These are phyloP conservation scores for Ophiostoma tasmaniense DNA, from an alignment of 2,329 filamentous ascomycete genomes.

Conservation along the genomic window DNA sequence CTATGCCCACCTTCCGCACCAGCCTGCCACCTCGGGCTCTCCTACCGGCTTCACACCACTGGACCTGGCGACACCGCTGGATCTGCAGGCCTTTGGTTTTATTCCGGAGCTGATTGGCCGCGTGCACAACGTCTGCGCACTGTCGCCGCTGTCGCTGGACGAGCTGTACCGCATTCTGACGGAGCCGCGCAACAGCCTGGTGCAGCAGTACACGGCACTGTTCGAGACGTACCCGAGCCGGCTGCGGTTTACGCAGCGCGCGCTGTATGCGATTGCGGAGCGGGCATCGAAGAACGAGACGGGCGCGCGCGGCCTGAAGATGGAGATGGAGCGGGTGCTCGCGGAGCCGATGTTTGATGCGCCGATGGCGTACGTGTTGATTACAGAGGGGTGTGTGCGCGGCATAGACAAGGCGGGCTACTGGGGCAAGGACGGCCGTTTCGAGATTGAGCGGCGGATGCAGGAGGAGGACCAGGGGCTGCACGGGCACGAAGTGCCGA, in stretches of 20 bases:
- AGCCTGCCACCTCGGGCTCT: conserved; percentile 25
- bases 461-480: conserved; percentile 49
- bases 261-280: conserved; percentile 72
- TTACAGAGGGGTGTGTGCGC: conserved; percentile 60
- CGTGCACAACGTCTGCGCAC: conserved; percentile 79
- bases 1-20: conserved; percentile 50
- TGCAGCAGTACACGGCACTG: conserved; percentile 80
- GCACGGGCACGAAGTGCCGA: not conserved
- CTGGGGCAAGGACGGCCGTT: conserved; percentile 61
- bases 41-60: conserved; percentile 44
- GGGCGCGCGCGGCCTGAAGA: conserved; percentile 69
- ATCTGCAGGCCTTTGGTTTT: conserved; percentile 79
- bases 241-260: conserved; percentile 72
- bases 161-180: conserved; percentile 81
- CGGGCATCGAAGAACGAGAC: conserved; percentile 55
- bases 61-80: conserved; percentile 64
- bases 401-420: conserved; percentile 52
- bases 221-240: conserved; percentile 74
- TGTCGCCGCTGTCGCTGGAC: conserved; percentile 61
- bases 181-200: conserved; percentile 79
- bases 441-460: conserved; percentile 60
- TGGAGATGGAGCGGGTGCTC: conserved; percentile 70
- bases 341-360: conserved; percentile 76
- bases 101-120: conserved; percentile 96
- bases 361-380: conserved; percentile 65